A percentile compares a stretch with the other conserved stretches of the same genome.
These are phyloP conservation scores for Wickerhamomyces mucosus DNA, from an alignment of 805 yeast genomes.

Conservation along the genomic window DNA sequence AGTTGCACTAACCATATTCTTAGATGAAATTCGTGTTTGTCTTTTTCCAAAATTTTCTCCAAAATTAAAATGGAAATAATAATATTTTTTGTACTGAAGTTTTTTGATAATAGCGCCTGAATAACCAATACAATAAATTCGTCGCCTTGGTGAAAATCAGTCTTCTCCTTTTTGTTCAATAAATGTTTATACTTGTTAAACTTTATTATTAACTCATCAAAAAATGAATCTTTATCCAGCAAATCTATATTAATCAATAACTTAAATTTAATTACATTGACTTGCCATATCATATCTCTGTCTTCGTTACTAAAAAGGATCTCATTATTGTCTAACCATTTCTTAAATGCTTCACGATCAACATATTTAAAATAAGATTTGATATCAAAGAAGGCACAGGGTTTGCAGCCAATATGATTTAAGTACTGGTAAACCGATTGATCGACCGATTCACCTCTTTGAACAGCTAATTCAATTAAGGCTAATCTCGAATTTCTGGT, in stretches of 20 bases:
- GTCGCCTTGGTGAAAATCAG: conserved; percentile 66
- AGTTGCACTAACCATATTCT: conserved; percentile 62
- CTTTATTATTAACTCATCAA: conserved; percentile 25
- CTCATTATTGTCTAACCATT: conserved; percentile 18
- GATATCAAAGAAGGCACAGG: conserved; percentile 60
- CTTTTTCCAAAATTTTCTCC: conserved; percentile 45
- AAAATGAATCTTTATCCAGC: conserved; percentile 16
- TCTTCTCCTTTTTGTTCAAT: conserved; percentile 33
- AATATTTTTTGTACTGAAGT: conserved; percentile 18
- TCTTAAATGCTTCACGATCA: conserved; percentile 8
- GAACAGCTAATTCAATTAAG: conserved; percentile 32
- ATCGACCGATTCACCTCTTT: conserved; percentile 12
- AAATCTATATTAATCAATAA: conserved; percentile 21
- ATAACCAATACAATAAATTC: conserved; percentile 54
- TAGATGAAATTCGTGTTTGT: conserved; percentile 65
- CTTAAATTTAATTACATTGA: conserved; percentile 41
- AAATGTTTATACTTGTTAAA: conserved; percentile 31
- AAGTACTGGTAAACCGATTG: conserved; percentile 29
- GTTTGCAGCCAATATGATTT: conserved; percentile 38
- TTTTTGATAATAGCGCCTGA: conserved; percentile 22
- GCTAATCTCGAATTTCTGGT: conserved; percentile 54
- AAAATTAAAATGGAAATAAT: conserved; percentile 41
- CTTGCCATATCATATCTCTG: conserved; percentile 19
- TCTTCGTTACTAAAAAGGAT: conserved; percentile 2
- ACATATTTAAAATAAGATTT: conserved; percentile 20